Evolutionary conservation across 2,329 filamentous ascomycete species (phyloP).

Genomic region (Cercospora sojina): DNA sequence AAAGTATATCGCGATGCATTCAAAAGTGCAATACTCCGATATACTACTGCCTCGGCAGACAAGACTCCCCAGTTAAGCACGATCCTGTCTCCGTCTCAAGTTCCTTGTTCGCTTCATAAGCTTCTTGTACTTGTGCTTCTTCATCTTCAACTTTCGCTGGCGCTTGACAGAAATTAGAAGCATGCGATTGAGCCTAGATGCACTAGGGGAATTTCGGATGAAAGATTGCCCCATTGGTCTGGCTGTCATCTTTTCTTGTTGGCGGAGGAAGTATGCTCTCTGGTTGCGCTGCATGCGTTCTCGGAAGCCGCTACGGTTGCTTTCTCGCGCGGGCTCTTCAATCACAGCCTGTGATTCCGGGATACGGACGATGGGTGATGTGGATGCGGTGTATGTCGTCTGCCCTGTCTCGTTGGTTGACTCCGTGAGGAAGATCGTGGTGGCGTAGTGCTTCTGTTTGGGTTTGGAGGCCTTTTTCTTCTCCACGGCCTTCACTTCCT

Average conservation of each 20-base stretch:
- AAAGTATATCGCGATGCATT: background rate
- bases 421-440: conserved; percentile 53
- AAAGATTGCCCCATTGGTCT: conserved; percentile 7
- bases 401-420: conserved; percentile 52
- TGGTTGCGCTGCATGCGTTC: conserved; percentile 67
- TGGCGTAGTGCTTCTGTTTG: conserved; percentile 43
- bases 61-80: conserved; percentile 22
- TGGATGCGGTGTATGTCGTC: conserved; percentile 53
- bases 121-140: conserved; percentile 99
- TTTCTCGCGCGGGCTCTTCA: conserved; percentile 14
- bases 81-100: conserved; percentile 74
- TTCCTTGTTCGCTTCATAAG: conserved; percentile 89
- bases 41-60: background rate
- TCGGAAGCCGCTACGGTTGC: conserved; percentile 56
- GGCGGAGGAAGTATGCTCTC: conserved; percentile 48
- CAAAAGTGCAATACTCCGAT: background rate
- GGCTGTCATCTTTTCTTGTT: conserved; percentile 22
- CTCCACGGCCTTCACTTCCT: conserved; percentile 19
- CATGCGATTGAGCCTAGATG: conserved; percentile 53
- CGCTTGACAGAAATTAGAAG: conserved; percentile 85
- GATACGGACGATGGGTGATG: conserved; percentile 50
- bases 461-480: conserved; percentile 25
- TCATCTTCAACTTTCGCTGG: conserved; percentile 96
- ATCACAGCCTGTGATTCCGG: conserved; percentile 38
- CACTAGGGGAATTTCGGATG: conserved; percentile 26